These are phyloP conservation scores for Coccomyxa sp. DNA, from an alignment of 139 green algal species.

Conservation along the genomic window DNA sequence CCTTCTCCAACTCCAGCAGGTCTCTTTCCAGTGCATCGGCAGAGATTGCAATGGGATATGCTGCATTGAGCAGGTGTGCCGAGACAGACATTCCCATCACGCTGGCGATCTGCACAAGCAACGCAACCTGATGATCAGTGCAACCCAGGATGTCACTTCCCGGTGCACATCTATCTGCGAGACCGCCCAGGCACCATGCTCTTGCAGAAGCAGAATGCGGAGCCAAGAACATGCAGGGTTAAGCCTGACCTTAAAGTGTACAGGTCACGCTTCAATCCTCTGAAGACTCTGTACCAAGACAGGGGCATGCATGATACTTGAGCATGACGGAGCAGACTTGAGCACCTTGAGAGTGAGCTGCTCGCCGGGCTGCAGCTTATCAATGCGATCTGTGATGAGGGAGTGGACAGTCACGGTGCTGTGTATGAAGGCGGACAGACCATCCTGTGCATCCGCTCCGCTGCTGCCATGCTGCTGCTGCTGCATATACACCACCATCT, in stretches of 20 bases:
- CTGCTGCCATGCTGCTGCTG: conserved; percentile 2
- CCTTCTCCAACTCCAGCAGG: conserved; percentile 42
- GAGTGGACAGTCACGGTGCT: conserved; percentile 36
- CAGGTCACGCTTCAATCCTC: too few species aligned
- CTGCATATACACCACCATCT: conserved; percentile 35
- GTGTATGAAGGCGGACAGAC: conserved; percentile 18
- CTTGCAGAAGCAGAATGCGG: too few species aligned
- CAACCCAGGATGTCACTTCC: too few species aligned
- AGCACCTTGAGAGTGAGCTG: conserved; percentile 67
- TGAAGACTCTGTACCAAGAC: too few species aligned
- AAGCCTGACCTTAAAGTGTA: too few species aligned
- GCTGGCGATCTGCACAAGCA: conserved; percentile 33
- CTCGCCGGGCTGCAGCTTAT: conserved; percentile 53
- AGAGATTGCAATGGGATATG: conserved; percentile 14
- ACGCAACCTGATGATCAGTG: not conserved
- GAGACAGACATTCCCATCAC: conserved; percentile 65
- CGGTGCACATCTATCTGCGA: too few species aligned
- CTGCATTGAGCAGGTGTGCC: conserved; percentile 44
- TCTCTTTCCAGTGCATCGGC: conserved; percentile 15
- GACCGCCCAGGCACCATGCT: too few species aligned
- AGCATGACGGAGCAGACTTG: too few species aligned
- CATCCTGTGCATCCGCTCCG: not conserved
- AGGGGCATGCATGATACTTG: too few species aligned
- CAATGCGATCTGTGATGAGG: conserved; percentile 68
- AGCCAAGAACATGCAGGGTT: too few species aligned